Base-by-base conservation (phyloP, 1,139 yeast species). In the Pichia sp. region DNA sequence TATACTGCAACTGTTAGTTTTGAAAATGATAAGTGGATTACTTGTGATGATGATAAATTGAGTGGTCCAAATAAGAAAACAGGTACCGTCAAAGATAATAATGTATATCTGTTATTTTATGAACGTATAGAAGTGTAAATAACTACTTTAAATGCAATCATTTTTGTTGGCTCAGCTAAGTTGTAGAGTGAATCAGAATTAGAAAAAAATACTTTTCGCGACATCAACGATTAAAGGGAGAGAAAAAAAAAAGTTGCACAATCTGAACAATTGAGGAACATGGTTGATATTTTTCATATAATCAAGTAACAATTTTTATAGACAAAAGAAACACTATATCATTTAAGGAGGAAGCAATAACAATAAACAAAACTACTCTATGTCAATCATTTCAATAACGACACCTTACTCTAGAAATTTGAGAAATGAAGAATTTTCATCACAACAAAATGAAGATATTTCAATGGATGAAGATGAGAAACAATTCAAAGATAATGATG, bases 1-100 rank as follows among this genome's bases (percentile, higher is more conserved):
- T 91, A 91, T 60, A 91, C 97, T 0, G 71, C 95, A 0, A 83
- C 78, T 55, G 94, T 86, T 3, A 67, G 78, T 52, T 59, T 69
- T 14, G 38, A 34, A 5, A 67, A 67, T 36, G 66, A 71, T 39
- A 75, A 72, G 15, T 85, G 95, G 95, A 75, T 84, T 46, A 73
- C 75, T 47, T 84, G 80, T 58, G 94, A 85, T 58, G 95, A 85
- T 59, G 72, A 84, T 0, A 44, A 40, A 28, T 34, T 56, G 11
- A 43, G 49, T 15, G 34, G 41, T 8, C 42, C 52, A 6, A 39
- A 44, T 2, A 43, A 44, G n/a, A 50, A 42, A 17, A 43, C 35
- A 9, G 34, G 28, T 4, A 18, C 45, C 5, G 42, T 55, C 8
- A 42, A 39, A n/a, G 61, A 58, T 39, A 42, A 45, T 6, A 47